Evolutionary conservation across 805 yeast species (phyloP), one percentile per base, ranked within the genome.

Genomic region (Candida cerambycidarum): DNA sequence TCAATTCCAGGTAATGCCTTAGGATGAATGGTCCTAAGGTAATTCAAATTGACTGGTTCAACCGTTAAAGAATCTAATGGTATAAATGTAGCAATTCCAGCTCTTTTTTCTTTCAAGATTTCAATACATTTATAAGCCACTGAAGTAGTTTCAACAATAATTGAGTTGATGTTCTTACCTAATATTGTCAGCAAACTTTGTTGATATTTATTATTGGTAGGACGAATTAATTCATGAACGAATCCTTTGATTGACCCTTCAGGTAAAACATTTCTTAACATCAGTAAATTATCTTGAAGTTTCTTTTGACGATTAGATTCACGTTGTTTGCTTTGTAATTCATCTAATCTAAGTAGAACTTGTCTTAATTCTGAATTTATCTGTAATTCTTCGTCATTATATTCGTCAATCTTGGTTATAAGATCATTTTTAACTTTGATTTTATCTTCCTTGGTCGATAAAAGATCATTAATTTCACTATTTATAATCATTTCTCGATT

Each of bases 61-160:
- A 71, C 76, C 12, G 56, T 50, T 24, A 93, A 82, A 1, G 89
- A 75, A 55, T 89, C 93, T 39, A 93, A 65, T 0, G 99, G 98
- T 45, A 93, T 84, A 54, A 93, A 90, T 1, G 95, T 80, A 1
- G 93, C 89, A 6, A 77, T 74, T 36, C 98, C 98, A 10, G 84
- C 71, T 50, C 96, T 75, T 57, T 92, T 92, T 50, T 86, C 90
- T 54, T 89, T 87, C 58, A 92, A 67, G 43, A 83, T 84, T 7
- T 80, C 78, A 48, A 93, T 85, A 58, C 95, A 87, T 47, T 81
- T 80, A 44, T 80, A 78, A 0, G 95, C 95, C 16, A 82, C 75
- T 8, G 78, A 59, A 5, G 80, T 67, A 19, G 75, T 75, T 52
- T 89, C 95, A 5, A 93, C 99, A 14, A 93, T 75, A 13, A 93